Evolutionary conservation across 1,284 basidiomycete genomes (phyloP), one percentile per base, ranked within the genome.

Genomic region (Fomes fomentarius): DNA sequence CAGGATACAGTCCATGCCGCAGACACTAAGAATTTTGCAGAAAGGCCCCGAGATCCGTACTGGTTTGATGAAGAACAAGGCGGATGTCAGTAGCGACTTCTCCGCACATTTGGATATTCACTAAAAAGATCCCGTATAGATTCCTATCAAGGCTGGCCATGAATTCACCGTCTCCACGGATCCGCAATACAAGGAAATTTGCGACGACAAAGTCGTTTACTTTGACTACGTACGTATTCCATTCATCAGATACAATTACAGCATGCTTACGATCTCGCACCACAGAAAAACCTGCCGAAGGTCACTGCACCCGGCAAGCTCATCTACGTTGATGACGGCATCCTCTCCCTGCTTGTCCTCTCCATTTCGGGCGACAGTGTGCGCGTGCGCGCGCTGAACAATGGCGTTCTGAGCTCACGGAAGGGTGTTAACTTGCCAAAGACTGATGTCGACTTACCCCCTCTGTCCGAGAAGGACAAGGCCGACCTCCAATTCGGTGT

Each of bases 1-100:
- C 40, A 35, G n/a, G 11, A 4, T 25, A 22, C 42, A 38, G 11
- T 22, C 21, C 31, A 1, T 24, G 12, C 15, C 9, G 14, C n/a
- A 11, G n/a, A 17, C 0, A 12, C 15, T n/a, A 30, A 48, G 37
- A 35, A 50, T 34, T 33, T 59, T 50, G 56, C 39, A 94, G 91
- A 99, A 99, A 92, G 97, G 97, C 50, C 97, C 97, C 35, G 97
- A 99, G 78, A 99, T 99, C 79, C 90, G 97, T 66, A 99, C 97
- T 42, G 97, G 97, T 64, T 70, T 96, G 69, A 99, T 97, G 82
- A 86, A 81, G 72, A 85, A 94, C 71, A 84, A 85, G 70, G 78
- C 81, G 64, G 97, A 99, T 69, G 93, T 94, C 70, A 68, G 91
- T 82, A 26, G 28, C 28, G 14, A 25, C 4, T 9, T 15, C 46